Conservation (phyloP, 139 green algal genomes). For the Trebouxia sp. region DNA sequence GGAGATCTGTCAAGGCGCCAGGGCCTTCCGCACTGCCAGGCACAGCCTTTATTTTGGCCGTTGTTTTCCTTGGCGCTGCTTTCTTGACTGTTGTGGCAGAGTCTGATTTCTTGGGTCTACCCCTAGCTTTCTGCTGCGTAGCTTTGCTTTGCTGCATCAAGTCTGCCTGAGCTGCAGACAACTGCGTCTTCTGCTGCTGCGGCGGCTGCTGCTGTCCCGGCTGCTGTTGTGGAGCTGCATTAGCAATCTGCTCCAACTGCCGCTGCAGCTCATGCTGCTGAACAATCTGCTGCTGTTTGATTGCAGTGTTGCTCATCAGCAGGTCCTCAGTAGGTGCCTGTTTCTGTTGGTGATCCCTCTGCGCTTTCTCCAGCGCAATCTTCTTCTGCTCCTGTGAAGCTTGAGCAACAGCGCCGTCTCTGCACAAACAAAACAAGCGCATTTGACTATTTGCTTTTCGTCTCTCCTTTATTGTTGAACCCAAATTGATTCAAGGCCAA, state of each 20-base stretch:
- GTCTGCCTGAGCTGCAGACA: too few species aligned
- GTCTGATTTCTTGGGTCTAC: not conserved
- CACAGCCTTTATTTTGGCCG: not conserved
- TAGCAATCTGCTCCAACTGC: not conserved
- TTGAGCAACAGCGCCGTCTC: too few species aligned
- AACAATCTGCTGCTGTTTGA: not conserved
- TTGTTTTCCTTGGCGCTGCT: not conserved
- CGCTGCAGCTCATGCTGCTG: not conserved
- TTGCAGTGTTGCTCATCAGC: not conserved
- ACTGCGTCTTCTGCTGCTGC: not conserved
- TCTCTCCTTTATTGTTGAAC: too few species aligned
- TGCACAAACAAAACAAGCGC: too few species aligned
- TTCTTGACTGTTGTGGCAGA: not conserved
- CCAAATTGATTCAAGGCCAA: too few species aligned
- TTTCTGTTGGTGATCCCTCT: too few species aligned
- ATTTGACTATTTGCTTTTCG: too few species aligned
- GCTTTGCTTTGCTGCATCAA: not conserved
- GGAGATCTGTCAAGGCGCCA: not conserved
- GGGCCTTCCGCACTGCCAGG: not conserved
- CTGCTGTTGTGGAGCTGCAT: not conserved
- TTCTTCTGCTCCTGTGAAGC: too few species aligned
- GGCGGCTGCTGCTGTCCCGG: not conserved
- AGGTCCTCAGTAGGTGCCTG: too few species aligned
- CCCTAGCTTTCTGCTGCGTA: not conserved
- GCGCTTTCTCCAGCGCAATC: too few species aligned